Evolutionary conservation across 2,329 filamentous ascomycete species (phyloP).

Genomic region (Apiospora hydei): DNA sequence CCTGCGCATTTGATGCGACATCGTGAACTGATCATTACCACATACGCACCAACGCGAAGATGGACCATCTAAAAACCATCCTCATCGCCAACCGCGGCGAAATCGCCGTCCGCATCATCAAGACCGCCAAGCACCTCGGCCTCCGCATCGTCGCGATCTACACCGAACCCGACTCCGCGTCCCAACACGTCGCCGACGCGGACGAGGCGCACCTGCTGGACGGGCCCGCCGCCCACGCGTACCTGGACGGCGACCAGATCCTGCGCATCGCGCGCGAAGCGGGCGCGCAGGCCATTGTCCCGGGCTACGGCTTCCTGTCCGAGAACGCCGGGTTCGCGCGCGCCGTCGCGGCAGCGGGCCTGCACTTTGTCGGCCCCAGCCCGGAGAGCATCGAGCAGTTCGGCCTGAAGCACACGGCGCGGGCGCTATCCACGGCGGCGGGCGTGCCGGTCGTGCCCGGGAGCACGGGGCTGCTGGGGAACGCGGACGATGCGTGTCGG

Average conservation of each 20-base stretch:
- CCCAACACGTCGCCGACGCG: conserved; percentile 28
- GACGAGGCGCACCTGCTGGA: conserved; percentile 28
- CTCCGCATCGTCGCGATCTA: conserved; percentile 28
- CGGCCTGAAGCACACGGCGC: conserved; percentile 48
- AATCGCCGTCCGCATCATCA: conserved; percentile 30
- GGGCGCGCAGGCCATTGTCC: conserved; percentile 23
- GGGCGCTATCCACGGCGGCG: conserved; percentile 40
- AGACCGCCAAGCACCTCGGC: not conserved
- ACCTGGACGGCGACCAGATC: conserved; percentile 25
- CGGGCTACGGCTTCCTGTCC: conserved; percentile 27
- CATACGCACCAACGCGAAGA: not conserved
- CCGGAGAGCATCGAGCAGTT: conserved; percentile 32
- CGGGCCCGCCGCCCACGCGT: conserved; percentile 24
- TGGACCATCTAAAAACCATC: conserved; percentile 21
- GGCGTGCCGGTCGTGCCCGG: conserved; percentile 44
- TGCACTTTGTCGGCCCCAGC: conserved; percentile 24
- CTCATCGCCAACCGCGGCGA: conserved; percentile 33
- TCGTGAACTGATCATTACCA: not conserved
- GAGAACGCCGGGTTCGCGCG: conserved; percentile 26
- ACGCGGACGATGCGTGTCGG: conserved; percentile 60
- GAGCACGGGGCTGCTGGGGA: conserved; percentile 28
- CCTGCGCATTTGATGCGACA: not conserved
- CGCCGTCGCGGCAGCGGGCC: not conserved
- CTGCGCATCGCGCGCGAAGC: not conserved
- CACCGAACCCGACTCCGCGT: conserved; percentile 25